These are phyloP conservation scores for Moniliella sp. DNA, from an alignment of 1,284 basidiomycete genomes.

Conservation along the genomic window DNA sequence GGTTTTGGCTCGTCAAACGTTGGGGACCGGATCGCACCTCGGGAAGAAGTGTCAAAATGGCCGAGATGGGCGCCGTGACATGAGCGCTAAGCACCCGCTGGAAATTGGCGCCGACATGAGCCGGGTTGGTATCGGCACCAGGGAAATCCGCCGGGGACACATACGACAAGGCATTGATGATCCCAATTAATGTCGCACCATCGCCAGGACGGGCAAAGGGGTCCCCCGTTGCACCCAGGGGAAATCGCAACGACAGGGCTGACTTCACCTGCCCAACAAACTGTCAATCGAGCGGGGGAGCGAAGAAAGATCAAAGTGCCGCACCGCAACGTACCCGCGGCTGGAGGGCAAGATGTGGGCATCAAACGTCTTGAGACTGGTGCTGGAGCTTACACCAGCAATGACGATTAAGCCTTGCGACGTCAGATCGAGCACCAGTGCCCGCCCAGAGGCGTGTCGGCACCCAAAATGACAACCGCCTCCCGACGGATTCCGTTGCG, in stretches of 20 bases:
- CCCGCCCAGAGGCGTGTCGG: slow-evolving; percentile 25
- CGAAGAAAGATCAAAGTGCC: slow-evolving; percentile 10
- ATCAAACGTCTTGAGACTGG: slow-evolving; percentile 14
- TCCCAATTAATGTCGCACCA: slow-evolving; percentile 15
- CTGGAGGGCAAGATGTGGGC: slow-evolving; percentile 15
- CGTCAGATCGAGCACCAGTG: slow-evolving; percentile 14
- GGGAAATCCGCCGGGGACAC: slow-evolving; percentile 2
- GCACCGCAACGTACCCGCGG: slow-evolving; percentile 23
- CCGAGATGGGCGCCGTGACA: neutral
- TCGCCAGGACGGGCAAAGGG: slow-evolving; percentile 27
- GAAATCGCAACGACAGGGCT: slow-evolving; percentile 20
- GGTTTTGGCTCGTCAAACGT: neutral
- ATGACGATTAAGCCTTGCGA: slow-evolving; percentile 24
- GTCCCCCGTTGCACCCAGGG: slow-evolving; percentile 24
- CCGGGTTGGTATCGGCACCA: neutral
- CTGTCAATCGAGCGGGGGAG: slow-evolving; percentile 7
- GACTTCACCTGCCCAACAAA: slow-evolving; percentile 17
- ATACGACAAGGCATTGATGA: slow-evolving; percentile 23
- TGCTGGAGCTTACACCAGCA: slow-evolving; percentile 13
- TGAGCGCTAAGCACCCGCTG: neutral
- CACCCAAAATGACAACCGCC: slow-evolving; percentile 25
- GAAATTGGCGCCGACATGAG: neutral
- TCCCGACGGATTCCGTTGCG: slow-evolving; percentile 13
- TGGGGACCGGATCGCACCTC: neutral
- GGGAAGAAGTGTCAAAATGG: neutral